Base-by-base conservation (phyloP, 1,284 basidiomycete genomes). In the Sanghuangporus weigelae region DNA sequence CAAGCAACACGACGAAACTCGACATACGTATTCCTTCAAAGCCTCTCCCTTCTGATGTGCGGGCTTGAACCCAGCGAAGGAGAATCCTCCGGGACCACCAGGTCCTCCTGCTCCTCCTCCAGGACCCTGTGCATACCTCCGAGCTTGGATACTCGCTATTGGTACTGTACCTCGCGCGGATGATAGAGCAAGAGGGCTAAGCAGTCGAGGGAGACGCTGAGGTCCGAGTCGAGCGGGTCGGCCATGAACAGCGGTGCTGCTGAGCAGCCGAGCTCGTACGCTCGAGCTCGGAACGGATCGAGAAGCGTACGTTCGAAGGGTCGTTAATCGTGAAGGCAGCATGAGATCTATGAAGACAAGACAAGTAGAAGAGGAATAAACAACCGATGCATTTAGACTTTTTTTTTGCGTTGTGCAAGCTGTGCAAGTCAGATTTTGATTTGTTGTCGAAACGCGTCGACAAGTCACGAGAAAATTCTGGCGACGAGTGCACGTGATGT, bases 21-120 rank as follows among this genome's bases (percentile, higher is more conserved):
- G 16, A 82, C 87, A 67, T 69, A 91, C 89, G 71, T 87, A 93
- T 84, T 94, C 88, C 70, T 92, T 92, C 71, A 95, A 75, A 1
- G 91, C 89, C 23, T 92, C 90, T 10, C 93, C 92, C 71, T 93
- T 92, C 74, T 87, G 78, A 23, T 75, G 74, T 66, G 84, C 82
- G 62, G 83, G 83, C 59, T 78, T 79, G 68, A 88, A 83, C 14
- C 82, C 82, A 2, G 85, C 84, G 69, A 88, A 83, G 2, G 86
- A 85, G 68, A 87, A 83, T 2, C 83, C 82, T 36, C 73, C 73
- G 16, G 73, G 73, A 21, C 44, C 16, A n/a, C 44, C 44, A 7
- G 44, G 44, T 3, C 71, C 71, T 12, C 70, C 71, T 23, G 74
- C 75, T 1, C 71, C 71, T 16, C 78, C 76, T 0, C 74, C 71